A percentile compares a stretch with the other conserved stretches of the same genome.
Evolutionary conservation across 345 rosid species (phyloP).

Genomic region (Luvunga scandens): DNA sequence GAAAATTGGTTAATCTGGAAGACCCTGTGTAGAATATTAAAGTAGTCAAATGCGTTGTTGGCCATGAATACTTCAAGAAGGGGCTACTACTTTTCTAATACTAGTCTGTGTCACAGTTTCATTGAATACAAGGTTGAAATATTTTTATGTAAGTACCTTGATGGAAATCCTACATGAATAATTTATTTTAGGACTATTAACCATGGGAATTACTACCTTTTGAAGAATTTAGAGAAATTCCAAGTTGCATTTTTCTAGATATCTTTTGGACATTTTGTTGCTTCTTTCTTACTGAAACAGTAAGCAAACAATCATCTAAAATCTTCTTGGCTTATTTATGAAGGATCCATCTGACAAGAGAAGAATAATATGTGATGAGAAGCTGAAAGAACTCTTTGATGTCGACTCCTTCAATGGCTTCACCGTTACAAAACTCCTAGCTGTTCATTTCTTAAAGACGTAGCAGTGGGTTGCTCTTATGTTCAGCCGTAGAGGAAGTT

Average conservation of each 20-base stretch:
- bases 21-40: neutral
- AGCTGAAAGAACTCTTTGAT: slow-evolving; percentile 52
- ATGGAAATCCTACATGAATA: neutral
- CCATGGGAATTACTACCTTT: neutral
- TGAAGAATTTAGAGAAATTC: neutral
- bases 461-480: slow-evolving; percentile 21
- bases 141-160: neutral
- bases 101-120: neutral
- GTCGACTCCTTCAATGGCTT: slow-evolving; percentile 48
- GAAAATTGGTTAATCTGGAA: neutral
- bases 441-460: slow-evolving; percentile 41
- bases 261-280: neutral
- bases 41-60: neutral
- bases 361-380: slow-evolving; percentile 44
- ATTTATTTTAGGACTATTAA: neutral
- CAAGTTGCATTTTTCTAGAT: neutral
- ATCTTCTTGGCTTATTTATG: slow-evolving; percentile 18
- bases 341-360: slow-evolving; percentile 59
- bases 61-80: neutral
- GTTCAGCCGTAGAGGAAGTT: slow-evolving; percentile 16
- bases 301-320: neutral
- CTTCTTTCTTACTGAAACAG: neutral
- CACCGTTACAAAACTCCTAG: slow-evolving; percentile 43
- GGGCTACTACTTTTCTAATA: neutral
- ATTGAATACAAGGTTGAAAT: neutral